Percentiles rank a stretch among this genome's conserved stretches.
Conservation (phyloP, 2,329 filamentous ascomycete genomes). For the Neofusicoccum parvum region DNA sequence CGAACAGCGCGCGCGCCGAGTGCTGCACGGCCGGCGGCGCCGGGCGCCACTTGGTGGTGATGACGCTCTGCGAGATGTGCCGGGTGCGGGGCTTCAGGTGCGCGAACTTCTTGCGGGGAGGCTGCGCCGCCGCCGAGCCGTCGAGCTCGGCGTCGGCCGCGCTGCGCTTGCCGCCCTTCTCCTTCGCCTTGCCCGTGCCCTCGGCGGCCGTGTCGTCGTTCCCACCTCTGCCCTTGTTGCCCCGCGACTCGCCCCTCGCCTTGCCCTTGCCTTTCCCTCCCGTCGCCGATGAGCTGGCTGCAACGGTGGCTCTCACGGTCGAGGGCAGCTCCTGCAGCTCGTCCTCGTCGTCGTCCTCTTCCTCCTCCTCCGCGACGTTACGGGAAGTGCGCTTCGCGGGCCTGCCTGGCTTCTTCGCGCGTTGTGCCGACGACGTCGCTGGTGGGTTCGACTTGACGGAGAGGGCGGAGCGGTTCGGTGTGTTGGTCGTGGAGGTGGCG, state of each 20-base stretch:
- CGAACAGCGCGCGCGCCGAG: slow-evolving; percentile 53
- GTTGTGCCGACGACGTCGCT: background rate
- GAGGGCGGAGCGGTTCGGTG: background rate
- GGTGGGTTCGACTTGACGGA: slow-evolving; percentile 7
- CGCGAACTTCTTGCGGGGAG: slow-evolving; percentile 26
- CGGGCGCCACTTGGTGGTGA: slow-evolving; percentile 53
- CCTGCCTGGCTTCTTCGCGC: background rate
- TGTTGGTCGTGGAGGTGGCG: background rate
- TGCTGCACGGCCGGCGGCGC: slow-evolving; percentile 45
- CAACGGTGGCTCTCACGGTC: background rate
- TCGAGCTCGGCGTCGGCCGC: background rate
- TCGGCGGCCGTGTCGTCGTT: no score
- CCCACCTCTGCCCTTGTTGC: background rate
- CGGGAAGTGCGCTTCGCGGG: background rate
- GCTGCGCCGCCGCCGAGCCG: background rate
- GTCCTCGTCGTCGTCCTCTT: background rate
- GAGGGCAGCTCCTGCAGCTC: background rate
- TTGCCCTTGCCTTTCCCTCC: background rate
- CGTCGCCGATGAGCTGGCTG: background rate
- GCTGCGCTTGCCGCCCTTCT: background rate
- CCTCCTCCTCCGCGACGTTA: background rate
- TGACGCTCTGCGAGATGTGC: slow-evolving; percentile 39
- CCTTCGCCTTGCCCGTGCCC: no score
- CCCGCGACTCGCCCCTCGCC: background rate
- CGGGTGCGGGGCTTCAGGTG: slow-evolving; percentile 39